These are phyloP conservation scores for Edaphochlamys debaryana DNA, from an alignment of 139 green algal species.

Conservation along the genomic window DNA sequence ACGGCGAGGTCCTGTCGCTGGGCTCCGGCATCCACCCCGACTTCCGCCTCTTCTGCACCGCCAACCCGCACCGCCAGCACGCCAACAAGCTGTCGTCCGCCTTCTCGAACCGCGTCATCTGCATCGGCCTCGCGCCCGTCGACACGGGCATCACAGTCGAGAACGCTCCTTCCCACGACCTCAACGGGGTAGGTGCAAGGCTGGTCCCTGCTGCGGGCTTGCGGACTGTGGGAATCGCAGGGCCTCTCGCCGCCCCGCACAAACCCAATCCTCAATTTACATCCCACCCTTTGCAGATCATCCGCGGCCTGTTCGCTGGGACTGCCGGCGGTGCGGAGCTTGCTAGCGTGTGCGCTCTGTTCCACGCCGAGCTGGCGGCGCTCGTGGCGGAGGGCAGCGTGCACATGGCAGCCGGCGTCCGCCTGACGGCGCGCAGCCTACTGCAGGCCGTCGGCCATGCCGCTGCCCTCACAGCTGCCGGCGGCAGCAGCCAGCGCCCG, in stretches of 20 bases:
- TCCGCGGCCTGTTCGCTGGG: slow-evolving; percentile 30
- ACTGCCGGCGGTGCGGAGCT: slow-evolving; percentile 39
- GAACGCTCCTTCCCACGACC: slow-evolving; percentile 32
- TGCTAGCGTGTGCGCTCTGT: slow-evolving; percentile 24
- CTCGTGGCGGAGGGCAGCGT: slow-evolving; percentile 16
- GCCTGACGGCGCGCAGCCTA: slow-evolving; percentile 28
- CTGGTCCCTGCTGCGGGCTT: no score
- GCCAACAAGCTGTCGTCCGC: slow-evolving; percentile 44
- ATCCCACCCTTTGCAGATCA: no score
- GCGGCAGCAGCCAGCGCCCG: background rate
- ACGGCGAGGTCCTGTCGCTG: no score
- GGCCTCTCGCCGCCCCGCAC: no score
- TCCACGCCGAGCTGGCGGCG: slow-evolving; percentile 26
- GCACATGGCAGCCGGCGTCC: slow-evolving; percentile 4
- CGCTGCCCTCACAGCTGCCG: background rate
- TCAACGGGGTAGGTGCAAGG: no score
- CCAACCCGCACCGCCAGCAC: slow-evolving; percentile 26
- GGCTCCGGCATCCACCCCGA: slow-evolving; percentile 43
- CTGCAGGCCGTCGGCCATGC: background rate
- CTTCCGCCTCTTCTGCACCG: slow-evolving; percentile 37
- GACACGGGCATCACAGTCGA: slow-evolving; percentile 31
- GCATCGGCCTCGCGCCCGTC: slow-evolving; percentile 43
- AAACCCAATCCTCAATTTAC: no score
- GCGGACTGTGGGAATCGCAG: no score
- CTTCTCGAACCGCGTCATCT: slow-evolving; percentile 47